phyloP scores from a whole-genome alignment of 2,329 filamentous ascomycete species.

The Fusarium sp. region DNA sequence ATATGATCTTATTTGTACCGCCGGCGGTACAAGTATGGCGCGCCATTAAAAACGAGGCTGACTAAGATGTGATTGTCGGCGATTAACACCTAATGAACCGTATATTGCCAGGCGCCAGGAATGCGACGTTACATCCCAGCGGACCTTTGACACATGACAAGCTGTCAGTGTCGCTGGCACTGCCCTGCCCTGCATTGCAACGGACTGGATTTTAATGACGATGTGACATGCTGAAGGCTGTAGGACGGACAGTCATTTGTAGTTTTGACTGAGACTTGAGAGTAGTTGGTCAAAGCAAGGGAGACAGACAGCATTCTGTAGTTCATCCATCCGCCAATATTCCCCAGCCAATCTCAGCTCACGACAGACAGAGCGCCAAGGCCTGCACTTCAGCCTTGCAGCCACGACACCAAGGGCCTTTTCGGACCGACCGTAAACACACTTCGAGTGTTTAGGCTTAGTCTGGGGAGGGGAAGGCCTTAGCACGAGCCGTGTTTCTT shows the following conservation, averaged over 20 bases:
- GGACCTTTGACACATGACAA: conserved; percentile 29
- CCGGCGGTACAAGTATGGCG: too few relatives aligned
- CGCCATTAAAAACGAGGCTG: background rate
- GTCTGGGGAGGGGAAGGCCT: conserved; percentile 23
- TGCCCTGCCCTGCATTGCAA: conserved; percentile 3
- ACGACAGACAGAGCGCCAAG: background rate
- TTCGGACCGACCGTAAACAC: conserved; percentile 43
- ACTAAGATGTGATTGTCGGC: conserved; percentile 12
- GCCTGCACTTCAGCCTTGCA: conserved; percentile 40
- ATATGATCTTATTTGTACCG: too few relatives aligned
- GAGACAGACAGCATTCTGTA: background rate
- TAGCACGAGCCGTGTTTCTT: conserved; percentile 37
- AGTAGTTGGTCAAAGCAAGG: background rate
- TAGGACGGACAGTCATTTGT: background rate
- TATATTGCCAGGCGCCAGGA: conserved; percentile 1
- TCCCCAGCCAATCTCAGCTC: conserved; percentile 3
- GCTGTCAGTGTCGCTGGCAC: conserved; percentile 7
- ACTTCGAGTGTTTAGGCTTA: conserved; percentile 33
- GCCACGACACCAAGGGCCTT: conserved; percentile 32
- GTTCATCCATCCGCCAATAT: too few relatives aligned
- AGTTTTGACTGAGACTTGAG: too few relatives aligned
- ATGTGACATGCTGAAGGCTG: conserved; percentile 10
- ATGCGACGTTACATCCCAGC: conserved; percentile 35
- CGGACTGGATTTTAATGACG: conserved; percentile 1
- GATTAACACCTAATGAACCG: conserved; percentile 20